Conservation (phyloP, 108 stramenopile genomes). For the Skeletonema menzelii region DNA sequence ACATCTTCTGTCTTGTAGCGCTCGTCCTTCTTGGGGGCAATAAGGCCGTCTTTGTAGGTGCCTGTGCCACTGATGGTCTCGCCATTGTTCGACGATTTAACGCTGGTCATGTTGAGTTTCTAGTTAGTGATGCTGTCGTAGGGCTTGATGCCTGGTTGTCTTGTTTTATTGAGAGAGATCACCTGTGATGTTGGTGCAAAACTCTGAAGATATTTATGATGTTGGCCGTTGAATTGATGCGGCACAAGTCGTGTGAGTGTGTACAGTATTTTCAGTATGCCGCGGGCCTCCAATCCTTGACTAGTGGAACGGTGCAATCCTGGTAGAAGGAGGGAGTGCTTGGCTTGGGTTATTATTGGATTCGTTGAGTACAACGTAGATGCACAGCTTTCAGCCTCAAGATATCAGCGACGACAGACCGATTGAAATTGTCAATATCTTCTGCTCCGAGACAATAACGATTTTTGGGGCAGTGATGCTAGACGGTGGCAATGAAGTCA, state of each 20-base stretch:
- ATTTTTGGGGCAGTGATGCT: neutral
- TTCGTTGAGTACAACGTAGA: neutral
- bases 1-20: constrained; percentile 96
- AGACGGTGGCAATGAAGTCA: neutral
- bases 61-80: constrained; percentile 66
- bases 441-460: neutral
- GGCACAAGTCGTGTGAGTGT: neutral
- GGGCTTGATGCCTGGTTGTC: neutral
- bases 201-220: constrained; percentile 1
- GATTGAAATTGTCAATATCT: neutral
- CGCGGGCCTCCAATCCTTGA: neutral
- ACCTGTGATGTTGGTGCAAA: constrained; percentile 1
- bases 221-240: neutral
- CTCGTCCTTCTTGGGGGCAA: constrained; percentile 80
- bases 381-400: neutral
- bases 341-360: neutral
- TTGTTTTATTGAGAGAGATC: neutral
- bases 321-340: neutral
- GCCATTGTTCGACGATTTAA: constrained; percentile 28
- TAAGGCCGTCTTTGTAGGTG: constrained; percentile 84
- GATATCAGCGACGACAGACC: neutral
- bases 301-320: neutral
- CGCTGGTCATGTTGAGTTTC: constrained; percentile 27
- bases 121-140: neutral
- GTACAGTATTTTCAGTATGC: neutral